A percentile compares a stretch with the other conserved stretches of the same genome.
Conservation (phyloP, 2,329 filamentous ascomycete species). For the Colletotrichum karsti region DNA sequence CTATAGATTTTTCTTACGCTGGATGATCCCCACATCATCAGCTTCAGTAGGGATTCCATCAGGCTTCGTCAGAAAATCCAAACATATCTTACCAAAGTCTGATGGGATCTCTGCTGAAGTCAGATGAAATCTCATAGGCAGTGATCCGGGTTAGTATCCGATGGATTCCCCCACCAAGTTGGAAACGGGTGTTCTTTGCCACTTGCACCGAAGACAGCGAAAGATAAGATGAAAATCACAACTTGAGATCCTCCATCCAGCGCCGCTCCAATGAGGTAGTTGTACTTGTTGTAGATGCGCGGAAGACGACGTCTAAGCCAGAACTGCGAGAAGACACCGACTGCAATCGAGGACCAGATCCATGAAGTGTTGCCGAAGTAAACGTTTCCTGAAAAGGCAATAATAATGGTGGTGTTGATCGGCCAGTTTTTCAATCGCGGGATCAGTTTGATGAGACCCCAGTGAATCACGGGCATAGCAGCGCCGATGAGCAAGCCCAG, state of each 20-base stretch:
- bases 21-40: too few relatives aligned
- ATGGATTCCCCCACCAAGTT: constrained; percentile 31
- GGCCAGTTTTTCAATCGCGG: constrained; percentile 36
- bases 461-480: constrained; percentile 44
- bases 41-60: too few relatives aligned
- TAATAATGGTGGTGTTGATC: constrained; percentile 50
- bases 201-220: constrained; percentile 35
- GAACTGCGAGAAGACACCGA: constrained; percentile 41
- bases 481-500: constrained; percentile 52
- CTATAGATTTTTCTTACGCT: too few relatives aligned
- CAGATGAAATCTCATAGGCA: constrained; percentile 20
- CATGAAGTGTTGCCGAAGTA: constrained; percentile 48
- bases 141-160: constrained; percentile 28
- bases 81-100: too few relatives aligned
- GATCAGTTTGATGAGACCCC: constrained; percentile 37
- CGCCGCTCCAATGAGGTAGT: constrained; percentile 36
- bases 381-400: constrained; percentile 48
- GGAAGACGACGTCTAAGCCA: constrained; percentile 35
- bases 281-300: constrained; percentile 37
- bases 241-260: constrained; percentile 37
- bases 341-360: constrained; percentile 40
- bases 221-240: constrained; percentile 37
- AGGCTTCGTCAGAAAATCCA: too few relatives aligned
- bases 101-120: too few relatives aligned
- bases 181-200: constrained; percentile 32